phyloP scores from a whole-genome alignment of 2,329 filamentous ascomycete species.

The Cordyceps tenuipes region DNA sequence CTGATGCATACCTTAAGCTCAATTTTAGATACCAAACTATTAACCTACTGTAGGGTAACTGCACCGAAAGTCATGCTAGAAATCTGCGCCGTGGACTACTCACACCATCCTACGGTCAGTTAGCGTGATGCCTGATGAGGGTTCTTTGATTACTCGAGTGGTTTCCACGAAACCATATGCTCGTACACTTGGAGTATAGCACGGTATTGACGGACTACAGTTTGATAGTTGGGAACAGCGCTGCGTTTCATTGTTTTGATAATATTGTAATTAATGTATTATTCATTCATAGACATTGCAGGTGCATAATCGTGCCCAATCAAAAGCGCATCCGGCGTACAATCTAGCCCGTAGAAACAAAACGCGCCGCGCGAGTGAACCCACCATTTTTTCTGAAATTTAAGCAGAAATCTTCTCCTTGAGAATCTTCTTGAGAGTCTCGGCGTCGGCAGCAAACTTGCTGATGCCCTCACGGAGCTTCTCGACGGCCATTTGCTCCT shows the following conservation, averaged over 20 bases:
- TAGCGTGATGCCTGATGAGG: too few species aligned
- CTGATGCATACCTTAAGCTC: too few species aligned
- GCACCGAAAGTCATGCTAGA: too few species aligned
- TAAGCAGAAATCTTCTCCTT: constrained; percentile 66
- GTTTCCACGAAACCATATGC: too few species aligned
- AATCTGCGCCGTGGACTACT: not conserved
- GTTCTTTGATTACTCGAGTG: too few species aligned
- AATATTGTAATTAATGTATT: too few species aligned
- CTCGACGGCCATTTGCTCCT: constrained; percentile 98
- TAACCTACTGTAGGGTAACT: too few species aligned
- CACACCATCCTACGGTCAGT: not conserved
- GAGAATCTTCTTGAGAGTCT: constrained; percentile 88
- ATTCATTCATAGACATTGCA: too few species aligned
- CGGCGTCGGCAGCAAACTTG: constrained; percentile 95
- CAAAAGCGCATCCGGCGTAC: not conserved
- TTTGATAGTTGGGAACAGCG: not conserved
- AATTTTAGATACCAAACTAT: too few species aligned
- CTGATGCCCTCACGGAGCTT: constrained; percentile 99
- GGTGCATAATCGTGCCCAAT: not conserved
- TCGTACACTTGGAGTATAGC: too few species aligned
- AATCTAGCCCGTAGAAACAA: not conserved
- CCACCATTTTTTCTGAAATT: constrained; percentile 14
- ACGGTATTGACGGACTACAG: not conserved
- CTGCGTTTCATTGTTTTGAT: too few species aligned
- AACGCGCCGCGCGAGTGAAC: not conserved